These are phyloP conservation scores for Conoideocrella luteorostrata DNA, from an alignment of 2,329 filamentous ascomycete species.

Conservation along the genomic window DNA sequence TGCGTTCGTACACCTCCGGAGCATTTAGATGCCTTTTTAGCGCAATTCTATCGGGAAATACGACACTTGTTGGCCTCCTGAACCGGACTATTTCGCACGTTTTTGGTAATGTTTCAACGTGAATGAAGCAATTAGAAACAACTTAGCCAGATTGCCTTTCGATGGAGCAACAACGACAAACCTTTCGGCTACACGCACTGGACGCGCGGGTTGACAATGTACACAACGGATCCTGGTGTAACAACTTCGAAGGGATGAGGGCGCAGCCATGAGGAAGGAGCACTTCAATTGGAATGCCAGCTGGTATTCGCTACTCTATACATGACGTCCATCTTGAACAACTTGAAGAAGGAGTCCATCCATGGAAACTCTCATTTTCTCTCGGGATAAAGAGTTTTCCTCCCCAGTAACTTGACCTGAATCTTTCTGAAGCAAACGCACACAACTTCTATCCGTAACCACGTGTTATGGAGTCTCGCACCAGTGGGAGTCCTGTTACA, in stretches of 20 bases:
- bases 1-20: constrained; percentile 6
- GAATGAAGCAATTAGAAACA: constrained; percentile 1
- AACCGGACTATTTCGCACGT: constrained; percentile 1
- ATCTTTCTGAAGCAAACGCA: constrained; percentile 1
- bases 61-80: background rate
- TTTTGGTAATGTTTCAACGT: background rate
- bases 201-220: no score
- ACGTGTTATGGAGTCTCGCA: constrained; percentile 5
- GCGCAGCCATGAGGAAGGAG: background rate
- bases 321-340: background rate
- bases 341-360: background rate
- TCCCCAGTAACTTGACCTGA: background rate
- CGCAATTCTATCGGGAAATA: constrained; percentile 10
- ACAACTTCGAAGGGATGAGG: background rate
- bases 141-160: background rate
- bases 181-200: constrained; percentile 4
- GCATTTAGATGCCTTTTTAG: constrained; percentile 6
- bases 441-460: background rate
- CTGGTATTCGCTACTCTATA: no score
- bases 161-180: background rate
- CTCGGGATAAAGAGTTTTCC: background rate
- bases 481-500: constrained; percentile 2
- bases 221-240: constrained; percentile 3
- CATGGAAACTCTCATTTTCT: background rate
- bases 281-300: background rate